Conservation (phyloP, 75 land plant genomes). For the Pseudotsuga menziesii region DNA sequence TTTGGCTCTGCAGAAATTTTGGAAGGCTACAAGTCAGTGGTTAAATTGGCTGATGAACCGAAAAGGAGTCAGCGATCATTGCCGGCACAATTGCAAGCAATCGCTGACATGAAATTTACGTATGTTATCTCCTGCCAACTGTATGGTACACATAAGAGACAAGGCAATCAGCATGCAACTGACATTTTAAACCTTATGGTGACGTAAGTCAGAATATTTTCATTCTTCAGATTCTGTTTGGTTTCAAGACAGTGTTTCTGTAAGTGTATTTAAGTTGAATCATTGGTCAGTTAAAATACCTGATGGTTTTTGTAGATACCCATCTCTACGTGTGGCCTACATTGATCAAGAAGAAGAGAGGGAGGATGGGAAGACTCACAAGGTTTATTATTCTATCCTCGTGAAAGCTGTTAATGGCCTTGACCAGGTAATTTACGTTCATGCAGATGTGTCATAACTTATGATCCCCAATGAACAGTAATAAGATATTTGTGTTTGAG, state of each 20-base stretch:
- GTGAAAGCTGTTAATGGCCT: constrained; percentile 56
- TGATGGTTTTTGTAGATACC: constrained; percentile 46
- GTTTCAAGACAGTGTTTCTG: background rate
- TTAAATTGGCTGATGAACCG: constrained; percentile 50
- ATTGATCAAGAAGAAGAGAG: constrained; percentile 38
- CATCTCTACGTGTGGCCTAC: constrained; percentile 88
- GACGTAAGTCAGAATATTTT: constrained; percentile 42
- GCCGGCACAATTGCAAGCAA: constrained; percentile 75
- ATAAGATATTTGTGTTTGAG: background rate
- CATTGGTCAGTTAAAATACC: background rate
- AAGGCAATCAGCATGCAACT: constrained; percentile 75
- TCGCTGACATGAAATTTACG: constrained; percentile 97
- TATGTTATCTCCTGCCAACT: constrained; percentile 96
- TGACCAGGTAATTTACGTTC: constrained; percentile 45
- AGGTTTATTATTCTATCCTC: constrained; percentile 64
- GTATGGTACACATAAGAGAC: constrained; percentile 87
- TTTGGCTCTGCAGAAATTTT: constrained; percentile 54
- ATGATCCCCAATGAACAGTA: background rate
- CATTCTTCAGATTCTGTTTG: background rate
- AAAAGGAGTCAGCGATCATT: constrained; percentile 81
- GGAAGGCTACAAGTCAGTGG: constrained; percentile 74
- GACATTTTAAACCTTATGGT: constrained; percentile 95
- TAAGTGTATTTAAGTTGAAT: background rate
- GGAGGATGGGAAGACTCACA: background rate
- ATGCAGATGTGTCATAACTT: background rate